A percentile compares a stretch with the other conserved stretches of the same genome.
Evolutionary conservation across 2,329 filamentous ascomycete species (phyloP).

Genomic region (Arthrobotrys conoides): DNA sequence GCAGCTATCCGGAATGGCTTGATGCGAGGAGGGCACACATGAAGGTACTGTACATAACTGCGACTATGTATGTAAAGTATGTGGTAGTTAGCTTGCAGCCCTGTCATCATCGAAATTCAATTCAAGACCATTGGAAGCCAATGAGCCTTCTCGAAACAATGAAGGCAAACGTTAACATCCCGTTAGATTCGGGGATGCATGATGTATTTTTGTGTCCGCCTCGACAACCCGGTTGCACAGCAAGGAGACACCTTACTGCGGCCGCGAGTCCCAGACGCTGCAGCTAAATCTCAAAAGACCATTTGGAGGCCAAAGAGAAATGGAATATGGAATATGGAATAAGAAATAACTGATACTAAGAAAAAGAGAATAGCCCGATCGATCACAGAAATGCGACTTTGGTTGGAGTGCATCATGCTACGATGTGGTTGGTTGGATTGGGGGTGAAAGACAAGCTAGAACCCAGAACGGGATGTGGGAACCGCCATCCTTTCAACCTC

Average conservation of each 20-base stretch:
- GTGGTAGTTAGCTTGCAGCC: slow-evolving; percentile 11
- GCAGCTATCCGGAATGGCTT: slow-evolving; percentile 28
- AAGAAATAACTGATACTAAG: no score
- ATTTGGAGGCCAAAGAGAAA: not conserved
- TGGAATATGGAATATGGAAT: no score
- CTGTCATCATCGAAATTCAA: slow-evolving; percentile 27
- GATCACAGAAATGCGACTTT: slow-evolving; percentile 35
- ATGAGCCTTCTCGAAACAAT: slow-evolving; percentile 41
- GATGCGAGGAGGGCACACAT: slow-evolving; percentile 12
- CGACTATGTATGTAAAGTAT: no score
- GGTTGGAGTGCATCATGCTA: slow-evolving; percentile 31
- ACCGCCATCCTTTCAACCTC: slow-evolving; percentile 31
- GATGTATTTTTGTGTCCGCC: slow-evolving; percentile 30
- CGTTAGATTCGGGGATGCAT: slow-evolving; percentile 37
- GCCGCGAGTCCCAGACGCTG: slow-evolving; percentile 20
- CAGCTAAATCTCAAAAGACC: slow-evolving; percentile 24
- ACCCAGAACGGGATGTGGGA: slow-evolving; percentile 33
- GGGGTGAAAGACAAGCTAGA: not conserved
- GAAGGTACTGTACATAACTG: no score
- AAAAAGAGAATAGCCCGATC: slow-evolving; percentile 9
- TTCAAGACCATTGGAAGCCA: slow-evolving; percentile 39
- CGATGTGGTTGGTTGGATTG: slow-evolving; percentile 32
- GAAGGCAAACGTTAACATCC: slow-evolving; percentile 53
- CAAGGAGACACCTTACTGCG: slow-evolving; percentile 45
- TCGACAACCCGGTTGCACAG: slow-evolving; percentile 48